Evolutionary conservation across 139 green algal genomes (phyloP).

Genomic region (Chlamydomonas eustigma): DNA sequence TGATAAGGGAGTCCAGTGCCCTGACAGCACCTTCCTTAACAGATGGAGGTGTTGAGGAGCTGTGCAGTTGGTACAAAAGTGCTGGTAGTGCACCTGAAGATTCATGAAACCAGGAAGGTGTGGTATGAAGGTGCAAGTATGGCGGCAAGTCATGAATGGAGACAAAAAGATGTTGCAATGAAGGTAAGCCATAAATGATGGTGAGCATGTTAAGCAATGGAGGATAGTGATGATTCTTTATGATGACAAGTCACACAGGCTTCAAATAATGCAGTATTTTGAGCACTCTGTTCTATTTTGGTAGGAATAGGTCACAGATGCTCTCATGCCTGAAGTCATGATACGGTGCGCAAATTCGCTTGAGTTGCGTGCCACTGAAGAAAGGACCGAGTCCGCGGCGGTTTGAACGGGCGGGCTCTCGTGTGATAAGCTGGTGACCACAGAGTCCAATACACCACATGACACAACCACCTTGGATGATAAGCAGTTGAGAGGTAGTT

Average conservation of each 20-base stretch:
- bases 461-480: conserved; percentile 39
- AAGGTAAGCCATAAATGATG: not conserved
- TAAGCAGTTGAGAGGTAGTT: no score
- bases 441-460: conserved; percentile 34
- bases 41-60: not conserved
- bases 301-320: no score
- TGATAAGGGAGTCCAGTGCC: conserved; percentile 28
- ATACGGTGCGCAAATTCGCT: conserved; percentile 36
- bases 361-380: conserved; percentile 8
- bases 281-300: no score
- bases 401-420: conserved; percentile 35
- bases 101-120: no score
- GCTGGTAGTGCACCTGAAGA: conserved; percentile 13
- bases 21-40: conserved; percentile 14
- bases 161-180: no score
- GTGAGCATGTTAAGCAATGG: not conserved
- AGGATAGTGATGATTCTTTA: no score
- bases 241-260: no score
- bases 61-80: conserved; percentile 4
- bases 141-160: no score
- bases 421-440: conserved; percentile 30
- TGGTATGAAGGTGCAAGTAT: no score
- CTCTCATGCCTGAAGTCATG: conserved; percentile 31
- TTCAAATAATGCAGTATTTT: no score
- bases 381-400: conserved; percentile 8